Conservation (phyloP, 345 rosid species). For the Rhizophora apiculata region DNA sequence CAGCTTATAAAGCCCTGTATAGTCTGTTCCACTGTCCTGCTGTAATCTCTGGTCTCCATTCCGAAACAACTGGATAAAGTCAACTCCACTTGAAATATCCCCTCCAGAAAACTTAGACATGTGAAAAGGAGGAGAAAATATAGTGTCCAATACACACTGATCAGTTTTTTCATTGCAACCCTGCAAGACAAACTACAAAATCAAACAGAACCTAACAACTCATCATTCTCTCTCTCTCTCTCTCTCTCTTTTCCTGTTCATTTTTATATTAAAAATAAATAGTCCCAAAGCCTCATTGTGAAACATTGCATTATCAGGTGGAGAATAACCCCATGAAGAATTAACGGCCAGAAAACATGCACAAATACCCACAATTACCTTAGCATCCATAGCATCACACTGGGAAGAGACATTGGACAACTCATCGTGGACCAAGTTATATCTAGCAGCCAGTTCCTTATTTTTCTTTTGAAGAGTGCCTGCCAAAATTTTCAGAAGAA, state of each 20-base stretch:
- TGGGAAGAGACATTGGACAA: conserved; percentile 25
- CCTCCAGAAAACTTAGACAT: conserved; percentile 36
- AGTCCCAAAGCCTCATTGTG: background rate
- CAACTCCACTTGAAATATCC: conserved; percentile 37
- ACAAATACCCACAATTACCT: conserved; percentile 34
- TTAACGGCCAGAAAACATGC: background rate
- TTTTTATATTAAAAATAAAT: background rate
- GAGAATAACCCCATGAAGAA: background rate
- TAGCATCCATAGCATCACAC: conserved; percentile 29
- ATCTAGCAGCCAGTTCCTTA: conserved; percentile 27
- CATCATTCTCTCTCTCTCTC: background rate
- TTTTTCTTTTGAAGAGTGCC: conserved; percentile 39
- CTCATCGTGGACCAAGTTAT: conserved; percentile 24
- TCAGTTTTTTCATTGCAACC: conserved; percentile 31
- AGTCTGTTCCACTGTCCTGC: conserved; percentile 20
- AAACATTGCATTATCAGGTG: background rate
- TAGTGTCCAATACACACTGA: conserved; percentile 32
- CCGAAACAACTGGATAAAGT: conserved; percentile 31
- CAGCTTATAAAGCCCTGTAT: conserved; percentile 18
- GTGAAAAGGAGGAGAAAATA: conserved; percentile 70
- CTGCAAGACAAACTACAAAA: conserved; percentile 35
- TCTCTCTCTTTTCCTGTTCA: background rate
- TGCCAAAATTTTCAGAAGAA: conserved; percentile 28
- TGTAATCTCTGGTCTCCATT: conserved; percentile 30
- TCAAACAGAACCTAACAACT: conserved; percentile 6